Percentiles rank a stretch among this genome's conserved stretches.
Evolutionary conservation across 495 filamentous ascomycete genomes (phyloP).

Genomic region (Penicillium subrubescens): DNA sequence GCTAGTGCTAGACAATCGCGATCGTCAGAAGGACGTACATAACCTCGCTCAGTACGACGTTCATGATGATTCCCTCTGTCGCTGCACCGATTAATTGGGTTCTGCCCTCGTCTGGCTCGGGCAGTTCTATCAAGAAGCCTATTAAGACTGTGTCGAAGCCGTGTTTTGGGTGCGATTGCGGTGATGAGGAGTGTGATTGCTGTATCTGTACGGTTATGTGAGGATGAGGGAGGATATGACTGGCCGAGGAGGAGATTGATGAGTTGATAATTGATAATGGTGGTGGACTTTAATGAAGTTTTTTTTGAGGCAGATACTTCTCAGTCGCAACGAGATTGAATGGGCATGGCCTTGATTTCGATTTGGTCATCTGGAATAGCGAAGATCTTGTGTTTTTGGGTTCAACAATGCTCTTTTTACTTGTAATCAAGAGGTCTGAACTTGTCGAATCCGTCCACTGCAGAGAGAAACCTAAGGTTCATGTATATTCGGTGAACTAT

Average conservation of each 20-base stretch:
- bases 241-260: neutral
- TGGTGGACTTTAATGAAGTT: neutral
- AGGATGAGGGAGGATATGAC: neutral
- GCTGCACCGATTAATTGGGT: conserved; percentile 32
- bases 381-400: no score
- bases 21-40: neutral
- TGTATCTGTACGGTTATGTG: conserved; percentile 51
- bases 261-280: neutral
- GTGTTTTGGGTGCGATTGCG: conserved; percentile 49
- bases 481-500: neutral
- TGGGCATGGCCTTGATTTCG: neutral
- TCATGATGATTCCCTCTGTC: conserved; percentile 24
- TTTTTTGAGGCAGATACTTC: neutral
- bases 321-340: neutral
- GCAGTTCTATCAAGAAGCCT: conserved; percentile 40
- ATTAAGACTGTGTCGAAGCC: conserved; percentile 48
- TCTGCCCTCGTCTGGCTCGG: conserved; percentile 38
- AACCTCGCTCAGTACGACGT: neutral
- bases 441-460: no score
- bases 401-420: no score
- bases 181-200: conserved; percentile 47
- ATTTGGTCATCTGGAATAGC: neutral
- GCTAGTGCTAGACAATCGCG: neutral
- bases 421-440: no score
- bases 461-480: no score